Percentiles rank a stretch among this genome's conserved stretches.
These are phyloP conservation scores for Barnettozyma hawaiiensis DNA, from an alignment of 1,139 yeast species.

Conservation along the genomic window DNA sequence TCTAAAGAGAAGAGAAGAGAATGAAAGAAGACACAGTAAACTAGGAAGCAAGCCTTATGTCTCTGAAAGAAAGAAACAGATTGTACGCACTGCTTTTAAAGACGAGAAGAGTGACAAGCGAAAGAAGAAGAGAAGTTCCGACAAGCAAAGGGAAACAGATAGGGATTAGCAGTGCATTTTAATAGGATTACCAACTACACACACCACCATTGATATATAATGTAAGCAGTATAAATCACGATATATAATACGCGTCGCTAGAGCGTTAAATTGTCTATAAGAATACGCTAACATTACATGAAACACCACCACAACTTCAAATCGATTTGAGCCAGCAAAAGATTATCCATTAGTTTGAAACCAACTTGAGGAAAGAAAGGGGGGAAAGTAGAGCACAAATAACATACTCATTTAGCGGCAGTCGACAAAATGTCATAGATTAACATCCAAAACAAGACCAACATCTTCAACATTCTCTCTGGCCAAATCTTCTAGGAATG, in stretches of 20 bases:
- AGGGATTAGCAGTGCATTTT: not conserved
- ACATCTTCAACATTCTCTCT: constrained; percentile 67
- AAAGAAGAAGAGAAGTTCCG: constrained; percentile 1
- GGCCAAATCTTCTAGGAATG: constrained; percentile 82
- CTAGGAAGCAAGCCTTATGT: constrained; percentile 58
- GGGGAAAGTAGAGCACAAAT: not conserved
- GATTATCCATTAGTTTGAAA: not conserved
- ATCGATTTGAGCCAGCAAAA: constrained; percentile 9
- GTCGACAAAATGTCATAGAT: constrained; percentile 30
- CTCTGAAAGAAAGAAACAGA: constrained; percentile 79
- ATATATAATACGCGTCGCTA: no score
- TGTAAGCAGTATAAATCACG: no score
- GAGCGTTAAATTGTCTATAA: constrained; percentile 8
- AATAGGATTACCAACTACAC: not conserved
- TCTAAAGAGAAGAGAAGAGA: constrained; percentile 73
- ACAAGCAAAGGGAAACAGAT: not conserved
- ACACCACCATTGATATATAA: not conserved
- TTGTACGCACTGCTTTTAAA: constrained; percentile 73
- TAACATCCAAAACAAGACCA: constrained; percentile 75
- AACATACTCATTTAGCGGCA: not conserved
- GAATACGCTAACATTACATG: constrained; percentile 2
- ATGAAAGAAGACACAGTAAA: constrained; percentile 72
- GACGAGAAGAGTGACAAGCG: constrained; percentile 20
- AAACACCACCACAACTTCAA: constrained; percentile 1
- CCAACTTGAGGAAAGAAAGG: not conserved